Evolutionary conservation across 192 early-diverging fungal genomes (phyloP).

Genomic region (Backusella mclennaniae): DNA sequence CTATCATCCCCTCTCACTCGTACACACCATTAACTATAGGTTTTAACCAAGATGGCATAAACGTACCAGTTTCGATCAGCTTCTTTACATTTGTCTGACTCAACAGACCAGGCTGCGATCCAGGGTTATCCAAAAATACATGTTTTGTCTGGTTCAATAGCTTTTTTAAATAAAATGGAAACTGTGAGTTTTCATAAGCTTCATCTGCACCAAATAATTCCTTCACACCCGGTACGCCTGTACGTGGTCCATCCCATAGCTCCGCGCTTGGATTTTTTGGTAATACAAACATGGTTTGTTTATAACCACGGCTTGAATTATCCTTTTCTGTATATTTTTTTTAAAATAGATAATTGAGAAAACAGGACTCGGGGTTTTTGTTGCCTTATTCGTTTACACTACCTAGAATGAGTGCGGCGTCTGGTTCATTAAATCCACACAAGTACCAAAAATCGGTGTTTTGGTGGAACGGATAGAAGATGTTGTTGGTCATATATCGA

Average conservation of each 20-base stretch:
- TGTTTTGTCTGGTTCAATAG: constrained; percentile 10
- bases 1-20: neutral
- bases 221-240: constrained; percentile 75
- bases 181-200: constrained; percentile 32
- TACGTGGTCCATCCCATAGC: constrained; percentile 91
- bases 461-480: constrained; percentile 96
- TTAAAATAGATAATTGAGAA: too few species aligned
- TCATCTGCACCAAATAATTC: constrained; percentile 84
- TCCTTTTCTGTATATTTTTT: constrained; percentile 36
- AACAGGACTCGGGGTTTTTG: too few species aligned
- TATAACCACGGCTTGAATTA: constrained; percentile 61
- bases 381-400: too few species aligned
- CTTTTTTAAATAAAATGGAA: constrained; percentile 15
- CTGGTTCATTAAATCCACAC: constrained; percentile 88
- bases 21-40: neutral
- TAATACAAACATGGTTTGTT: constrained; percentile 85
- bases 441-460: constrained; percentile 90
- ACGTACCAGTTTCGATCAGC: constrained; percentile 24
- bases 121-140: constrained; percentile 34
- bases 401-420: constrained; percentile 71
- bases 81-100: neutral
- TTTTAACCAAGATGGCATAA: neutral
- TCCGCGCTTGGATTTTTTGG: constrained; percentile 72
- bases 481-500: constrained; percentile 84
- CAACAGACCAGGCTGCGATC: constrained; percentile 1